Base-by-base conservation (phyloP, 371 early-diverging fungal species). In the Mortierella sp. region DNA sequence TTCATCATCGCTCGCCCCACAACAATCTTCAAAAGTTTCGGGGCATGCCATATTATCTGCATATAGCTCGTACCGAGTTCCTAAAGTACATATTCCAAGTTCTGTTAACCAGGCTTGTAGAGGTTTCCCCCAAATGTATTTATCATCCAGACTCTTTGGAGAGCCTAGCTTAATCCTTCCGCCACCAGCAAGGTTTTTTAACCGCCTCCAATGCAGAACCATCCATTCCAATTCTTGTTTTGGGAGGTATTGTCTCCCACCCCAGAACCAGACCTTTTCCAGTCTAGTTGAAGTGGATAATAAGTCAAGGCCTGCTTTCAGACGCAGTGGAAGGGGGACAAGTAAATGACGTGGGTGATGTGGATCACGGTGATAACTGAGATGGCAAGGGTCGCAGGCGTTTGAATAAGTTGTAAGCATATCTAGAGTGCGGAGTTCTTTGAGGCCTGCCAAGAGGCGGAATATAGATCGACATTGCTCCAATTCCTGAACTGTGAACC, bases 231-330 rank as follows among this genome's bases (percentile, higher is more conserved):
- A 22, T 17, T 55, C 59, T 34, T 10, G 12, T 35, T 35, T 47
- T n/a, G 35, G 37, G 3, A 66, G n/a, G 26, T 35, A 58, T 28
- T 66, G 59, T 34, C 22, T 59, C 34, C 58, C 59, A 17, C 67
- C 67, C 51, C 49, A 59, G 59, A 66, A 66, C 13, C 26, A 9
- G 6, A 66, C 43, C 47, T n/a, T 66, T 32, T 56, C 43, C 58
- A 66, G 7, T 23, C 17, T 32, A 1, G 17, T 31, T 7, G 31
- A 56, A 0, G 4, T 13, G 0, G 12, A 19, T 32, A 66, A 13
- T 12, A 31, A 10, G 26, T 45, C 66, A 57, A 66, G 32, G n/a
- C 66, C 66, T 0, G 66, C 57, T 12, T 57, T 29, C 26, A 66
- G 43, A 7, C 66, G 66, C 19, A 66, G 4, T 7, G 63, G 63